Conservation (phyloP, 2,329 filamentous ascomycete genomes). For the Ophiostoma perfectum region DNA sequence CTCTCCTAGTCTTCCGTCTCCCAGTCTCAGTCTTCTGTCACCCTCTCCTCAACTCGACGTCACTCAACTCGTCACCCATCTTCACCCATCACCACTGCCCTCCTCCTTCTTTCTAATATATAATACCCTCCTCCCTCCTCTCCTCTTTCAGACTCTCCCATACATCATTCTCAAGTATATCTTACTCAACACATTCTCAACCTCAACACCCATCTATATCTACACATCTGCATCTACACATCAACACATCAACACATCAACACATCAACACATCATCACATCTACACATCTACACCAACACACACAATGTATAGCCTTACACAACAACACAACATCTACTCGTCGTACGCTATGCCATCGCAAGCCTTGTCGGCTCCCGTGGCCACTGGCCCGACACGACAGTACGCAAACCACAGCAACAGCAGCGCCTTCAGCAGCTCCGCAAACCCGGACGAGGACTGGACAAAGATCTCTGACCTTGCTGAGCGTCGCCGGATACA, state of each 20-base stretch:
- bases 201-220: not conserved
- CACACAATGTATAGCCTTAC: constrained; percentile 41
- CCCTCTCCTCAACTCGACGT: not conserved
- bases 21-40: not conserved
- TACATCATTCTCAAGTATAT: not conserved
- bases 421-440: constrained; percentile 94
- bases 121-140: constrained; percentile 4
- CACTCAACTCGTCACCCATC: not conserved
- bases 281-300: constrained; percentile 27
- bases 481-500: constrained; percentile 91
- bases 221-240: not conserved
- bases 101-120: constrained; percentile 7
- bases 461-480: constrained; percentile 97
- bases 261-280: not conserved
- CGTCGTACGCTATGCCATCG: constrained; percentile 35
- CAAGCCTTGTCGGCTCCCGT: constrained; percentile 27
- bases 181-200: not conserved
- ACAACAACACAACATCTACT: constrained; percentile 34
- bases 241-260: not conserved
- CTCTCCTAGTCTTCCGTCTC: too few relatives aligned
- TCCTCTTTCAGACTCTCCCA: not conserved
- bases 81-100: not conserved
- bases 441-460: constrained; percentile 94
- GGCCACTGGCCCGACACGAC: constrained; percentile 47
- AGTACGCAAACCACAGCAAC: constrained; percentile 67